Percentiles rank a stretch among this genome's conserved stretches.
Evolutionary conservation across 2,329 filamentous ascomycete species (phyloP).

Genomic region (Calonectria hawksworthii): DNA sequence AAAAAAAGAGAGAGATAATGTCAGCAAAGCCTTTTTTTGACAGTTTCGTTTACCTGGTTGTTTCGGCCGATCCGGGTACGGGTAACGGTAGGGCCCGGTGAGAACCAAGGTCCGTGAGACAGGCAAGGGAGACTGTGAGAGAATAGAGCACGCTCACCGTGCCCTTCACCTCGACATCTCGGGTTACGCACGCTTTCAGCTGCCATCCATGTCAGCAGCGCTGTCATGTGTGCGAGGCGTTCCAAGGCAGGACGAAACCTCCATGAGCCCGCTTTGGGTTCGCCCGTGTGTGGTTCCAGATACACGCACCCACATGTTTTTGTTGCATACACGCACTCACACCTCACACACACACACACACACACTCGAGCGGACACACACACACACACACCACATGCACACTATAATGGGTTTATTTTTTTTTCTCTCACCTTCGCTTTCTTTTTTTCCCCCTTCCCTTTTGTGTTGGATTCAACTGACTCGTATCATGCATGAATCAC

Average conservation of each 20-base stretch:
- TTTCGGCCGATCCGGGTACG: constrained; percentile 7
- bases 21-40: not conserved
- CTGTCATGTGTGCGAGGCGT: constrained; percentile 21
- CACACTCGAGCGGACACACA: not conserved
- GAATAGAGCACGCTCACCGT: constrained; percentile 6
- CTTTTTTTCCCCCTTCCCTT: not conserved
- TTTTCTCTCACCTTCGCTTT: too few relatives aligned
- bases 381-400: not conserved
- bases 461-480: constrained; percentile 31
- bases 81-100: constrained; percentile 3
- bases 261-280: constrained; percentile 9
- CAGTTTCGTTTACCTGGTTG: not conserved
- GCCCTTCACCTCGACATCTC: not conserved
- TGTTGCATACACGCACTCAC: not conserved
- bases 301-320: constrained; percentile 27
- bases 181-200: not conserved
- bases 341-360: not conserved
- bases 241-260: constrained; percentile 11
- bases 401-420: constrained; percentile 1
- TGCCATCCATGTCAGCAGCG: constrained; percentile 28
- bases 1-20: not conserved
- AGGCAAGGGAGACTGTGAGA: not conserved
- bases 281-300: not conserved
- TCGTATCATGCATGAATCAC: constrained; percentile 47
- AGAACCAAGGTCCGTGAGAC: constrained; percentile 11